phyloP scores from a whole-genome alignment of 345 rosid genomes.

The Populus tremula region DNA sequence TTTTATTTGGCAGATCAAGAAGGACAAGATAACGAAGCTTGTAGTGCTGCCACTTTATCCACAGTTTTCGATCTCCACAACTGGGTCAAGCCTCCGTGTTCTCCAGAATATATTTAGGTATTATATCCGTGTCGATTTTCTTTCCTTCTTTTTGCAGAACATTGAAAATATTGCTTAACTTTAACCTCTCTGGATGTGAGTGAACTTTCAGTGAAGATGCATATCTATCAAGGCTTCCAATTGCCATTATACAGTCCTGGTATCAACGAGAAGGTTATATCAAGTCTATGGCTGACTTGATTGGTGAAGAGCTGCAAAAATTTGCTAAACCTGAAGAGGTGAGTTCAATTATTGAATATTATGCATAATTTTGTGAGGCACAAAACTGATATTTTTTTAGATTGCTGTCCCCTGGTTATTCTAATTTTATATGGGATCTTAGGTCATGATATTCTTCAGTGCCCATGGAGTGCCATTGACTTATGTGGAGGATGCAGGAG shows the following conservation, averaged over 20 bases:
- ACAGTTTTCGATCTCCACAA: slow-evolving; percentile 88
- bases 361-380: background rate
- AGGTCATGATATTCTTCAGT: slow-evolving; percentile 92
- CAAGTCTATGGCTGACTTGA: slow-evolving; percentile 84
- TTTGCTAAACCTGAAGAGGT: slow-evolving; percentile 82
- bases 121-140: slow-evolving; percentile 2
- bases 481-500: slow-evolving; percentile 82
- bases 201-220: slow-evolving; percentile 64
- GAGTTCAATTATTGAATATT: slow-evolving; percentile 14
- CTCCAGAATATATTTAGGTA: slow-evolving; percentile 70
- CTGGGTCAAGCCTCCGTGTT: slow-evolving; percentile 88
- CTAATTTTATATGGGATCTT: slow-evolving; percentile 16
- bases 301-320: slow-evolving; percentile 59
- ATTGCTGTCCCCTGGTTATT: background rate
- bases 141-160: background rate
- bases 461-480: slow-evolving; percentile 97
- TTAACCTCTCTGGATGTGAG: slow-evolving; percentile 15
- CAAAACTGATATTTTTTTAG: background rate
- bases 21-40: slow-evolving; percentile 73
- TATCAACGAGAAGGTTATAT: slow-evolving; percentile 82
- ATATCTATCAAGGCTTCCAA: slow-evolving; percentile 66
- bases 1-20: slow-evolving; percentile 56
- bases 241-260: slow-evolving; percentile 79
- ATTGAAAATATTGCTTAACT: background rate
- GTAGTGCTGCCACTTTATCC: slow-evolving; percentile 97